phyloP scores from a whole-genome alignment of 2,329 filamentous ascomycete genomes.

The Alternaria gansuensis region DNA sequence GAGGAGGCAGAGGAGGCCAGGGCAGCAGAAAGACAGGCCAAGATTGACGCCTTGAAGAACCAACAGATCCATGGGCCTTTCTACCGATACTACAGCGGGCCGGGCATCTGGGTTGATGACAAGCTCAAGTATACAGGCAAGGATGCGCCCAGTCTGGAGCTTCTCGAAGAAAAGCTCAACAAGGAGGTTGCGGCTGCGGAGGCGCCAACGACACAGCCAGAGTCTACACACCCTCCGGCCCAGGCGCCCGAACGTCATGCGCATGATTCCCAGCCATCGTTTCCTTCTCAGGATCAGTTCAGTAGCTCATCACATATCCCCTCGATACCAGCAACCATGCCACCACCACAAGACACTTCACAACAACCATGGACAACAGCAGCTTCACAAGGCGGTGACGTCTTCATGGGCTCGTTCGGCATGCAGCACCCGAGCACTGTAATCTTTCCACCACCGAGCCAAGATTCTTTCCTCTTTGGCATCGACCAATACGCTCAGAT shows the following conservation, averaged over 20 bases:
- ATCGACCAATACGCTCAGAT: slow-evolving; percentile 50
- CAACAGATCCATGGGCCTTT: slow-evolving; percentile 88
- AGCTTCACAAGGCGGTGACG: slow-evolving; percentile 38
- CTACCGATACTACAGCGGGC: slow-evolving; percentile 92
- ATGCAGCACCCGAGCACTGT: slow-evolving; percentile 40
- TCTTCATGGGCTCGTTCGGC: slow-evolving; percentile 39
- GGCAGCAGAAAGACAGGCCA: slow-evolving; percentile 81
- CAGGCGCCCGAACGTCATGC: slow-evolving; percentile 1
- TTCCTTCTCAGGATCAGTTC: slow-evolving; percentile 16
- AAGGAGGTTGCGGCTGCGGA: slow-evolving; percentile 33
- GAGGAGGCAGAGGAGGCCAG: slow-evolving; percentile 90
- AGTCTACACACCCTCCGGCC: slow-evolving; percentile 12
- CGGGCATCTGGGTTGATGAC: slow-evolving; percentile 80
- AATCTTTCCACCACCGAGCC: slow-evolving; percentile 48
- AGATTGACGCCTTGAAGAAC: slow-evolving; percentile 86
- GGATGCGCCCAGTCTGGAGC: slow-evolving; percentile 48
- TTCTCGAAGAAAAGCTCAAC: slow-evolving; percentile 51
- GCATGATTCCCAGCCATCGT: slow-evolving; percentile 9
- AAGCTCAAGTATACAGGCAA: slow-evolving; percentile 74
- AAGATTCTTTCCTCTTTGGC: slow-evolving; percentile 50
- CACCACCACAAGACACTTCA: slow-evolving; percentile 27
- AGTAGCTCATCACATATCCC: slow-evolving; percentile 26
- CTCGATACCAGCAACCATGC: slow-evolving; percentile 27
- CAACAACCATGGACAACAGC: slow-evolving; percentile 34
- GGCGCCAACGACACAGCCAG: slow-evolving; percentile 17